Conservation (phyloP, 108 stramenopile species). For the Epipyxis sp. region DNA sequence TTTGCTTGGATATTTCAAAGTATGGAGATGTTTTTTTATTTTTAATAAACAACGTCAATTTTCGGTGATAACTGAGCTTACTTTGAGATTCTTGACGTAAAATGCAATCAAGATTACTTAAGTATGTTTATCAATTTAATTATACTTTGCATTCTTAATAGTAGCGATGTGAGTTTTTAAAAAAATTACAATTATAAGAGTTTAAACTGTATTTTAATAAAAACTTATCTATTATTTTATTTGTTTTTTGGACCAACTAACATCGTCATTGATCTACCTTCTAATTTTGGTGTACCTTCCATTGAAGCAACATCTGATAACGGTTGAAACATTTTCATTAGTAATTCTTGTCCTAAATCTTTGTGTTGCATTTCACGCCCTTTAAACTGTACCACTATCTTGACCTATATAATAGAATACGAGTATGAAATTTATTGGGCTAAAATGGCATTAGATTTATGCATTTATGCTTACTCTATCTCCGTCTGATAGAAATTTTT, state of each 20-base stretch:
- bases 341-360: not conserved
- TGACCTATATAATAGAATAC: not conserved
- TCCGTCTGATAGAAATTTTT: constrained; percentile 57
- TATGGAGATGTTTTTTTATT: too few relatives aligned
- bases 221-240: too few relatives aligned
- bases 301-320: not conserved
- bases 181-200: too few relatives aligned
- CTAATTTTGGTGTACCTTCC: not conserved
- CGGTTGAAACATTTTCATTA: not conserved
- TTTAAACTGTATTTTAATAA: too few relatives aligned
- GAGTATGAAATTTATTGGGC: not conserved
- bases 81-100: too few relatives aligned
- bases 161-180: too few relatives aligned
- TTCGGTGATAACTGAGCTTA: too few relatives aligned
- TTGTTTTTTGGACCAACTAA: not conserved
- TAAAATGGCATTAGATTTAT: not conserved
- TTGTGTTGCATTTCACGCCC: constrained; percentile 15
- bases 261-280: constrained; percentile 15
- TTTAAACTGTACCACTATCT: constrained; percentile 3
- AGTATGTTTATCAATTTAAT: too few relatives aligned
- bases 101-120: too few relatives aligned
- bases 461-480: constrained; percentile 29
- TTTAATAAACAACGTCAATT: too few relatives aligned
- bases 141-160: too few relatives aligned
- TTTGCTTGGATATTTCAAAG: too few relatives aligned